Evolutionary conservation across 2,329 filamentous ascomycete genomes (phyloP).

Genomic region (Ascochyta pisi): DNA sequence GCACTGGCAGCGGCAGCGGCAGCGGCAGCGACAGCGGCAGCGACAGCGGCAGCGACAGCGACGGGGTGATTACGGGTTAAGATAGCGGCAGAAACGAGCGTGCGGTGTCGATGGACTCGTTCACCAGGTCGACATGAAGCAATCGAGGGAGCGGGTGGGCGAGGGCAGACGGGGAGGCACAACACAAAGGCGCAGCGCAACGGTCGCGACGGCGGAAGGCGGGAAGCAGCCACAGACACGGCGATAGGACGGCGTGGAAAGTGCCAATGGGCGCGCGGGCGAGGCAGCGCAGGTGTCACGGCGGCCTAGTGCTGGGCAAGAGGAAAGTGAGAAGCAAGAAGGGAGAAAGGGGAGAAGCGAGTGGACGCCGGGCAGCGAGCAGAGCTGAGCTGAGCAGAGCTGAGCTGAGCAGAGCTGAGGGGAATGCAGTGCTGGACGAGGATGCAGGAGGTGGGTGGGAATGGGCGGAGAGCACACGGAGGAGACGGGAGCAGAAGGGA

Average conservation of each 20-base stretch:
- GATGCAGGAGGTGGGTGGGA: not conserved
- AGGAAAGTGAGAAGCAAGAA: too few species aligned
- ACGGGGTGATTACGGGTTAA: constrained; percentile 48
- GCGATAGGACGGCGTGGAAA: constrained; percentile 14
- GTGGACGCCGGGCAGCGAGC: constrained; percentile 23
- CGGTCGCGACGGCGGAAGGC: constrained; percentile 17
- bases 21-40: constrained; percentile 1
- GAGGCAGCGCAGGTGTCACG: constrained; percentile 12
- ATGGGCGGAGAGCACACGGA: constrained; percentile 14
- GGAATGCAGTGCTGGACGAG: constrained; percentile 1
- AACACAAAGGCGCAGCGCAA: constrained; percentile 18
- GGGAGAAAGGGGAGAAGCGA: constrained; percentile 21
- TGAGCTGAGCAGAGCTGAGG: not conserved
- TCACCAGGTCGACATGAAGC: constrained; percentile 41
- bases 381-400: constrained; percentile 6
- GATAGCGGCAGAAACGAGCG: constrained; percentile 49
- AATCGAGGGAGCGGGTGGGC: constrained; percentile 34
- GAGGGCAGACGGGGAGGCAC: constrained; percentile 5
- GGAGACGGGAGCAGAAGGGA: constrained; percentile 1
- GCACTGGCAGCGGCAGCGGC: not conserved
- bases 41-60: not conserved
- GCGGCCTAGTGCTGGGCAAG: constrained; percentile 3
- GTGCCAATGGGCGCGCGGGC: constrained; percentile 11
- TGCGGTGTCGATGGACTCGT: constrained; percentile 36
- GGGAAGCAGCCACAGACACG: constrained; percentile 16